phyloP scores from a whole-genome alignment of 2,329 filamentous ascomycete genomes.

The Alternaria panax region DNA sequence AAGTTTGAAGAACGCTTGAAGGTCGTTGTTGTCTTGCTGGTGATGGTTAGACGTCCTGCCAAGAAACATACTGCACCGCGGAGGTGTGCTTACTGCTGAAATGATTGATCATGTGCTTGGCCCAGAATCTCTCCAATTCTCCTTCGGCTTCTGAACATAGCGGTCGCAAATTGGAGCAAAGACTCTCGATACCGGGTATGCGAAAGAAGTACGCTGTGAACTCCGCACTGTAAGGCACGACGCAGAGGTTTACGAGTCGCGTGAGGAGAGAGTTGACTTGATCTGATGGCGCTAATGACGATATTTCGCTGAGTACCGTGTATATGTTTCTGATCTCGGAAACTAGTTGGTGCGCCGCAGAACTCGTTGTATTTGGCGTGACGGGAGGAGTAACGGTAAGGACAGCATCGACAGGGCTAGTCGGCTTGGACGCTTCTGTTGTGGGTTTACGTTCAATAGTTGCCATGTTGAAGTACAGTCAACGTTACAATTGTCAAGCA shows the following conservation, averaged over 20 bases:
- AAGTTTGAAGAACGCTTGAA: slow-evolving; percentile 30
- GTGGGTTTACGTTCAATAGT: neutral
- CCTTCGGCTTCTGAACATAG: slow-evolving; percentile 57
- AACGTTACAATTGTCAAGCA: neutral
- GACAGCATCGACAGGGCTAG: neutral
- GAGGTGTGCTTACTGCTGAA: slow-evolving; percentile 7
- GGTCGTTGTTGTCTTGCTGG: neutral
- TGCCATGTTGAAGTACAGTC: neutral
- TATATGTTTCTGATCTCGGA: slow-evolving; percentile 33
- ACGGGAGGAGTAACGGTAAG: slow-evolving; percentile 27
- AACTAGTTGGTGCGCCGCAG: slow-evolving; percentile 29
- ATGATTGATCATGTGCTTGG: slow-evolving; percentile 42
- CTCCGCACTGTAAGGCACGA: slow-evolving; percentile 29
- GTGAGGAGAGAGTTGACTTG: slow-evolving; percentile 48
- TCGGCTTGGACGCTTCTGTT: neutral
- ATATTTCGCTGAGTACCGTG: slow-evolving; percentile 18
- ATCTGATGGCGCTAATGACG: slow-evolving; percentile 41
- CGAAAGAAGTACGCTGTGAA: slow-evolving; percentile 38
- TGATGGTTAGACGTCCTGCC: neutral
- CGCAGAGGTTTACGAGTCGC: slow-evolving; percentile 50
- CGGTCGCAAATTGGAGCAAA: slow-evolving; percentile 51
- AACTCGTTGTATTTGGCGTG: slow-evolving; percentile 29
- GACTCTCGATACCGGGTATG: slow-evolving; percentile 37
- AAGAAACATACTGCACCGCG: neutral
- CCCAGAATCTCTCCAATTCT: slow-evolving; percentile 57